A percentile compares a stretch with the other conserved stretches of the same genome.
Conservation (phyloP, 192 early-diverging fungal genomes). For the Entophlyctis helioformis region DNA sequence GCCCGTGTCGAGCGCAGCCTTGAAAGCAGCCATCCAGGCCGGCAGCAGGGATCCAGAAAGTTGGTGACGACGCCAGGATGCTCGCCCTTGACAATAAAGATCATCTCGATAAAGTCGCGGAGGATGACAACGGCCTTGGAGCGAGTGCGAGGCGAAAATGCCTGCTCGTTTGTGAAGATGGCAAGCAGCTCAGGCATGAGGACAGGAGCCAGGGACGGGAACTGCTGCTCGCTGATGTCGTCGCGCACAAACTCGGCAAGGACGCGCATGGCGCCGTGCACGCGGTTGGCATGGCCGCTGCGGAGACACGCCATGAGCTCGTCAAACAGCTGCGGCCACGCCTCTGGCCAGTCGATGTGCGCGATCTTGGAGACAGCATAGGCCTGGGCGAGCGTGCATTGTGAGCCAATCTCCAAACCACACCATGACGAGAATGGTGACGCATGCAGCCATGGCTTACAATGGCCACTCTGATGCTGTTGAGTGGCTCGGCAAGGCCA, state of each 20-base stretch:
- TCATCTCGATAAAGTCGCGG: conserved; percentile 71
- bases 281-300: conserved; percentile 49
- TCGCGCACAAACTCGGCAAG: conserved; percentile 72
- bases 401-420: neutral
- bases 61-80: conserved; percentile 56
- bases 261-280: conserved; percentile 83
- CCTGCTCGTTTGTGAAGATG: conserved; percentile 50
- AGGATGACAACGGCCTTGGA: conserved; percentile 72
- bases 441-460: conserved; percentile 19
- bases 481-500: conserved; percentile 46
- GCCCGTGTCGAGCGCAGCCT: conserved; percentile 45
- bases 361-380: conserved; percentile 82
- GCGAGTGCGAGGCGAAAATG: conserved; percentile 26
- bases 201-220: conserved; percentile 66
- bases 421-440: neutral
- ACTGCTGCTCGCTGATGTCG: conserved; percentile 79
- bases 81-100: conserved; percentile 66
- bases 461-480: conserved; percentile 50
- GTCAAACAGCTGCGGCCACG: conserved; percentile 83
- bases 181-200: conserved; percentile 72
- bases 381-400: conserved; percentile 35
- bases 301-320: conserved; percentile 53
- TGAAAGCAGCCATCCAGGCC: conserved; percentile 66
- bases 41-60: conserved; percentile 66
- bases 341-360: conserved; percentile 83